Evolutionary conservation across 192 early-diverging fungal species (phyloP), one percentile per base, ranked within the genome.

Genomic region (Helicostylum pulchrum): DNA sequence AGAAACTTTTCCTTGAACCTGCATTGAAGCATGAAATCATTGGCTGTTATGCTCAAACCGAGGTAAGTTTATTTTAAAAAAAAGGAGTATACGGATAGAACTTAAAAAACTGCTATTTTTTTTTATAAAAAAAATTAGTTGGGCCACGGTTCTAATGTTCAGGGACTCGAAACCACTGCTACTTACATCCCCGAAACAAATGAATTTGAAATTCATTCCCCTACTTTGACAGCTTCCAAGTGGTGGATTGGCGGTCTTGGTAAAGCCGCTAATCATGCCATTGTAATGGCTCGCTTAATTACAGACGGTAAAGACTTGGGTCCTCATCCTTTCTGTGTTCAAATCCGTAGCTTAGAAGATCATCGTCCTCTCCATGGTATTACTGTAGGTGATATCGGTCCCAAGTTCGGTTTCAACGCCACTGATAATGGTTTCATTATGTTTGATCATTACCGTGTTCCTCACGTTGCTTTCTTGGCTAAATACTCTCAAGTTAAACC

Each of bases 211-310:
- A 79, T 95, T 47, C 88, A 95, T 67, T 83, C 85, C 30, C 93
- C 93, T 43, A 80, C 73, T 57, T 71, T 93, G 49, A 88, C 90
- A 48, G 80, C 90, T 0, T 73, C 83, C 74, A 95, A 95, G 75
- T 95, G 93, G 91, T 95, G 93, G 93, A 82, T 87, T 44, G 93
- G 91, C 47, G 88, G 88, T 26, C 77, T 95, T 19, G 91, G 91
- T 65, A 84, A 88, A 46, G 85, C 85, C 5, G 85, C 86, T 15
- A 91, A 85, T 26, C 91, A 95, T 63, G 89, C 93, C 8, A 84
- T 95, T 44, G 91, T 95, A 7, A 91, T 91, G 86, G 93, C 91
- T 17, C 80, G 85, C 52, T 72, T 95, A 17, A 78, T 91, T 47
- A 80, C 89, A 30, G 71, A 72, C 32, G 91, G 90, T 66, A 90